These are phyloP conservation scores for Saturnispora zaruensis DNA, from an alignment of 805 yeast species.

Conservation along the genomic window DNA sequence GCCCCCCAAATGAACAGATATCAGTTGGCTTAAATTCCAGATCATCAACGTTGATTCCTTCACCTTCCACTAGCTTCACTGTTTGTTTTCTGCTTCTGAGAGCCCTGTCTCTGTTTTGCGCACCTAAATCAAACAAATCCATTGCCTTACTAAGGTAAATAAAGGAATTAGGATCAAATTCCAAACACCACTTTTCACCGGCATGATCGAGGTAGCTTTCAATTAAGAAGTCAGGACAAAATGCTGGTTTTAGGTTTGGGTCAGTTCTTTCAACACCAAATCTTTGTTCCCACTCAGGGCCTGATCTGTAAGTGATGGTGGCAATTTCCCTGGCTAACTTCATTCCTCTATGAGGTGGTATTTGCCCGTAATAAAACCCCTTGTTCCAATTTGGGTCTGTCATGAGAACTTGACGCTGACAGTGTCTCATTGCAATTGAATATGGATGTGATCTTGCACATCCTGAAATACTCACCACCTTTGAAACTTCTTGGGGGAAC, in stretches of 20 bases:
- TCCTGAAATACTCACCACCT: conserved; percentile 75
- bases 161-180: conserved; percentile 85
- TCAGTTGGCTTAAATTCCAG: conserved; percentile 24
- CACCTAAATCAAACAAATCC: conserved; percentile 84
- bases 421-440: conserved; percentile 87
- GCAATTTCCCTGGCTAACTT: conserved; percentile 90
- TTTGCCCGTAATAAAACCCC: conserved; percentile 62
- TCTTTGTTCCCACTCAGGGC: conserved; percentile 94
- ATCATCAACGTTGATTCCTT: conserved; percentile 19
- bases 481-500: conserved; percentile 66
- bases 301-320: conserved; percentile 87
- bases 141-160: conserved; percentile 85
- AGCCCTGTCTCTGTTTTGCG: conserved; percentile 38
- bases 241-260: conserved; percentile 68
- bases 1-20: conserved; percentile 41
- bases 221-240: conserved; percentile 87
- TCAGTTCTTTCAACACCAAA: conserved; percentile 85
- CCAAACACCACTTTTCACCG: conserved; percentile 87
- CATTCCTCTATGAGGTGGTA: conserved; percentile 95
- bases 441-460: conserved; percentile 93
- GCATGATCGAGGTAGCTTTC: conserved; percentile 93
- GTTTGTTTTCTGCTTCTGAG: conserved; percentile 32
- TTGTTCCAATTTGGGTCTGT: conserved; percentile 92
- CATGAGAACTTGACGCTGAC: conserved; percentile 90
- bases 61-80: conserved; percentile 25